Evolutionary conservation across 1,139 yeast genomes (phyloP).

Genomic region (Yamadazyma pseudoaaseri): DNA sequence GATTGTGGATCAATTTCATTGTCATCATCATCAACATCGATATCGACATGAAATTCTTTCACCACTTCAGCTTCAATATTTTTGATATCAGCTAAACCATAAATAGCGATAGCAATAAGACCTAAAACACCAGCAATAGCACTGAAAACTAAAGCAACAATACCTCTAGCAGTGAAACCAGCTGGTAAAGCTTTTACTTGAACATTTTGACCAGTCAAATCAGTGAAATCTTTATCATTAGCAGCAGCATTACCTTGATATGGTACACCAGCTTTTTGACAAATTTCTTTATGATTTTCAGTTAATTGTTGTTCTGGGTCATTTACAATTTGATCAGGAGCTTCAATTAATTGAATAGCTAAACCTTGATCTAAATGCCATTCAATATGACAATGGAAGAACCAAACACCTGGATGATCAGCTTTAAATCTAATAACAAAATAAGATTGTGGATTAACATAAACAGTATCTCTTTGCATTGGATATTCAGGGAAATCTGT

Average conservation of each 20-base stretch:
- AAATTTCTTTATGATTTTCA: slow-evolving; percentile 46
- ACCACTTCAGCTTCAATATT: slow-evolving; percentile 59
- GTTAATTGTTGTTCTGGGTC: slow-evolving; percentile 36
- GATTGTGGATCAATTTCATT: slow-evolving; percentile 2
- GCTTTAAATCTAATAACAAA: slow-evolving; percentile 68
- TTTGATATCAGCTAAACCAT: slow-evolving; percentile 66
- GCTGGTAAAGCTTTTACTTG: slow-evolving; percentile 60
- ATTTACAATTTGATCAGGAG: slow-evolving; percentile 55
- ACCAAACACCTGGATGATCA: slow-evolving; percentile 89
- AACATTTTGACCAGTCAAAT: slow-evolving; percentile 54
- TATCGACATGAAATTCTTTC: slow-evolving; percentile 55
- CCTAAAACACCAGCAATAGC: slow-evolving; percentile 61
- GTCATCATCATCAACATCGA: slow-evolving; percentile 37
- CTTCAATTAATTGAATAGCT: slow-evolving; percentile 70
- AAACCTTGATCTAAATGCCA: slow-evolving; percentile 93
- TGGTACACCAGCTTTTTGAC: slow-evolving; percentile 44
- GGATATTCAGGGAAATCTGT: slow-evolving; percentile 61
- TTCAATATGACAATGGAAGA: slow-evolving; percentile 92
- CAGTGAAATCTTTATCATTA: slow-evolving; percentile 47
- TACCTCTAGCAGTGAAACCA: slow-evolving; percentile 71
- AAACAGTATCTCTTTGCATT: slow-evolving; percentile 62
- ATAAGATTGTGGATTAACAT: slow-evolving; percentile 64
- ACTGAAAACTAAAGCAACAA: slow-evolving; percentile 59
- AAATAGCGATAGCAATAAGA: slow-evolving; percentile 50
- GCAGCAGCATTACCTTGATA: slow-evolving; percentile 73